Conservation (phyloP, 108 stramenopile species). For the Nitzschia putrida region DNA sequence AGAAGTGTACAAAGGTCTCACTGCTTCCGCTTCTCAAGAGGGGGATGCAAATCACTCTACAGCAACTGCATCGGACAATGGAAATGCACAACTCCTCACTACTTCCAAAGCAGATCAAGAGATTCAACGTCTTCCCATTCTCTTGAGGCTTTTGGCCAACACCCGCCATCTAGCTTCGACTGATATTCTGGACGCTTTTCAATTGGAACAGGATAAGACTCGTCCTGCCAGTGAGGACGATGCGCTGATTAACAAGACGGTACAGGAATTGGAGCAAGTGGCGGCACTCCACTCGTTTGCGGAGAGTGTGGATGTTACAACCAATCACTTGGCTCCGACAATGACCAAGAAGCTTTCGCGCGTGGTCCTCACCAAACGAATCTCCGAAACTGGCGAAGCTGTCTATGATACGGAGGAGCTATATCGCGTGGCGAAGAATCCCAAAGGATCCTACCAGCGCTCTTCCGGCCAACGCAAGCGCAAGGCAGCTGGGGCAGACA, state of each 20-base stretch:
- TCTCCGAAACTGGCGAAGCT: not conserved
- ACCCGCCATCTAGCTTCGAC: slow-evolving; percentile 50
- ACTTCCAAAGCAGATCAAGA: slow-evolving; percentile 26
- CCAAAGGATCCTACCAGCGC: slow-evolving; percentile 4
- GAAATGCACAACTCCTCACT: not conserved
- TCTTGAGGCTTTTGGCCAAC: slow-evolving; percentile 56
- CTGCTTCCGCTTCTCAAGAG: not conserved
- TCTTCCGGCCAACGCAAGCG: slow-evolving; percentile 16
- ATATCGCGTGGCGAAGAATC: slow-evolving; percentile 21
- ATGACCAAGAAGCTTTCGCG: slow-evolving; percentile 53
- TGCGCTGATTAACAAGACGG: slow-evolving; percentile 41
- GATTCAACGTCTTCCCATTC: slow-evolving; percentile 59
- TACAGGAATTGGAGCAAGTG: slow-evolving; percentile 68
- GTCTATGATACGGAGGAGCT: slow-evolving; percentile 26
- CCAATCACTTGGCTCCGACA: slow-evolving; percentile 56
- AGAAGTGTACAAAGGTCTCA: slow-evolving; percentile 59
- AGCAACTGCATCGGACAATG: not conserved
- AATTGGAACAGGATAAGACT: slow-evolving; percentile 6
- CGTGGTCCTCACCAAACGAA: slow-evolving; percentile 36
- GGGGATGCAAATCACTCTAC: not conserved
- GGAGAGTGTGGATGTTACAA: slow-evolving; percentile 67
- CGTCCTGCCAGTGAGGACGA: slow-evolving; percentile 13
- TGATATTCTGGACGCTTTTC: slow-evolving; percentile 4
- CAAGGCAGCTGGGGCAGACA: not conserved
- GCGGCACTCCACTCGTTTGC: slow-evolving; percentile 68